These are phyloP conservation scores for Acmispon strigosus DNA, from an alignment of 306 rosid species.

Conservation along the genomic window DNA sequence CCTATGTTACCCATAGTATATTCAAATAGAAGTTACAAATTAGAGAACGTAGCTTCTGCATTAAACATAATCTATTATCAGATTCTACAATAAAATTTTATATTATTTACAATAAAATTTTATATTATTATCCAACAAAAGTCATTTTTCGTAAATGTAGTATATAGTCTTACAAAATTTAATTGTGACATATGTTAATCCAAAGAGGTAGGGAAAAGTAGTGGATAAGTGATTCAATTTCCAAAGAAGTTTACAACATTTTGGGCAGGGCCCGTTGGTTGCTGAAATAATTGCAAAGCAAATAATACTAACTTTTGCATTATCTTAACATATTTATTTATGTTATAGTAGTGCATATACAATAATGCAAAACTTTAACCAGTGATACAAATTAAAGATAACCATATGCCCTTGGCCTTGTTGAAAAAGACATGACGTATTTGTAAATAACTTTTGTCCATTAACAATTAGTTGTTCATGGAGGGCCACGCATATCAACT, in stretches of 20 bases:
- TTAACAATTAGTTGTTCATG: neutral
- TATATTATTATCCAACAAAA: too few relatives aligned
- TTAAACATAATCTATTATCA: too few relatives aligned
- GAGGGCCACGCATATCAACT: slow-evolving; percentile 18
- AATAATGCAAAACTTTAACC: slow-evolving; percentile 1
- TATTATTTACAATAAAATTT: too few relatives aligned
- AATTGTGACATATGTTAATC: too few relatives aligned
- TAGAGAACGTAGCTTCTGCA: too few relatives aligned
- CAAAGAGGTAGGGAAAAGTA: too few relatives aligned
- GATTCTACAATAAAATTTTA: too few relatives aligned
- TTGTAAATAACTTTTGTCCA: slow-evolving; percentile 10
- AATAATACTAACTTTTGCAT: neutral
- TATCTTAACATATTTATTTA: neutral
- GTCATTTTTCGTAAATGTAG: too few relatives aligned
- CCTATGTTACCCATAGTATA: too few relatives aligned
- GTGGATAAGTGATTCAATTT: neutral
- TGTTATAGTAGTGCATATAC: neutral
- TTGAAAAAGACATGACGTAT: slow-evolving; percentile 19
- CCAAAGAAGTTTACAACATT: neutral
- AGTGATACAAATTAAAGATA: slow-evolving; percentile 8
- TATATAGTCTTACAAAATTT: too few relatives aligned
- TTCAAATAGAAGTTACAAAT: too few relatives aligned
- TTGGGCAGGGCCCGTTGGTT: neutral
- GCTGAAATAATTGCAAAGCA: slow-evolving; percentile 27
- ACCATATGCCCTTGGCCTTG: neutral